These are phyloP conservation scores for Entoloma clypeatum DNA, from an alignment of 1,284 basidiomycete genomes.

Conservation along the genomic window DNA sequence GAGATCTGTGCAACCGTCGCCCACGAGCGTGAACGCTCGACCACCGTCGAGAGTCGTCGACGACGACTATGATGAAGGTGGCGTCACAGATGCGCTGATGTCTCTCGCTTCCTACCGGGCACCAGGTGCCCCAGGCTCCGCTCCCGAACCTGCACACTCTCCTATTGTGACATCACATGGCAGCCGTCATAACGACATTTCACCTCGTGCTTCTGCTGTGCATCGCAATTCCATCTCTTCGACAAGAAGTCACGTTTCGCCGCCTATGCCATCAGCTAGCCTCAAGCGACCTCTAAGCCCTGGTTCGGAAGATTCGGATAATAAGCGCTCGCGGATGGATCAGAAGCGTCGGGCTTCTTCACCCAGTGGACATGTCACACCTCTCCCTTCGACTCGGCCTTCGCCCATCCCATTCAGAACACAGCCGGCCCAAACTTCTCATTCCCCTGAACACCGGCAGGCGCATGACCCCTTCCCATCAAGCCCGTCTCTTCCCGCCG, in stretches of 20 bases:
- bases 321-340: slow-evolving; percentile 63
- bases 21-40: slow-evolving; percentile 53
- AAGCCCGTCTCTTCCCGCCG: slow-evolving; percentile 52
- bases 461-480: slow-evolving; percentile 42
- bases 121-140: slow-evolving; percentile 29
- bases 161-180: slow-evolving; percentile 52
- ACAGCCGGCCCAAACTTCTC: slow-evolving; percentile 50
- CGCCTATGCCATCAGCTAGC: slow-evolving; percentile 38
- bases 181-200: slow-evolving; percentile 46
- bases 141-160: slow-evolving; percentile 40
- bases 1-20: slow-evolving; percentile 62
- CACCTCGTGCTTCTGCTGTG: slow-evolving; percentile 42
- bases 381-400: slow-evolving; percentile 53
- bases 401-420: slow-evolving; percentile 74
- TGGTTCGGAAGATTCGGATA: slow-evolving; percentile 51
- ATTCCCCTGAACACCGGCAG: slow-evolving; percentile 58
- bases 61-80: slow-evolving; percentile 78
- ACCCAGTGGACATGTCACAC: slow-evolving; percentile 46
- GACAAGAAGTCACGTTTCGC: slow-evolving; percentile 49
- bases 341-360: slow-evolving; percentile 50
- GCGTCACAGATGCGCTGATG: slow-evolving; percentile 69
- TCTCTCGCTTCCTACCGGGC: slow-evolving; percentile 44
- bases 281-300: slow-evolving; percentile 69
- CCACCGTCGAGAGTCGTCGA: slow-evolving; percentile 65
- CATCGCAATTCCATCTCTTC: slow-evolving; percentile 58